Evolutionary conservation across 2,329 filamentous ascomycete genomes (phyloP), one percentile per base, ranked within the genome.

Genomic region (Verticillium longisporum): DNA sequence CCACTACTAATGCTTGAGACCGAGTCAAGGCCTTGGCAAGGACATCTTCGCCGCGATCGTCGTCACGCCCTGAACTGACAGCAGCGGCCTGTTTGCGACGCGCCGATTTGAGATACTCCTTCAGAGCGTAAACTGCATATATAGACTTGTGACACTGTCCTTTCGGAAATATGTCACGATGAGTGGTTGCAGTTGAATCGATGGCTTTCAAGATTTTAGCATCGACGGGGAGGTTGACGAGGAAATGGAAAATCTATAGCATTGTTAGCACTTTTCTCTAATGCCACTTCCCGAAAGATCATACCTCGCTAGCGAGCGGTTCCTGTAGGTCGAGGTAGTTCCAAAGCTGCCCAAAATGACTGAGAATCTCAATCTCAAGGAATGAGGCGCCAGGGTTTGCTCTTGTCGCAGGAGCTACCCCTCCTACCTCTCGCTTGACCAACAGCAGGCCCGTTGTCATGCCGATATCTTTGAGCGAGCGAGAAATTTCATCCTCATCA

Each of bases 321-420:
- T 93, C 87, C 55, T 90, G 84, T 75, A 93, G 83, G 65, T 87
- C 86, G 60, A 98, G 80, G 68, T 94, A 89, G 54, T 86, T 83
- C 81, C 95, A 97, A 31, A 99, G 76, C 63, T 94, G 87, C 60
- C 91, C 83, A 68, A 97, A 96, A 72, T 96, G 90, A 61, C 87
- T 83, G 66, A 95, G 78, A 26, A 98, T 87, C 67, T 94, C 90
- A 13, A 85, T 81, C 70, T 98, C 92, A 2, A 98, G 82, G 38
- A 77, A 82, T 64, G 78, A 87, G 56, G 78, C 83, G 57, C 77
- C 85, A 58, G 74, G 80, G 63, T 78, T 79, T 59, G 81, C 75
- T 34, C 78, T 69, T 64, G 77, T 67, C 32, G 80, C 70, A 61
- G 78, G 73, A 3, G 75, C 73, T 9, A 75, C 71, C 0, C 74